These are phyloP conservation scores for Neurospora sp. DNA, from an alignment of 495 filamentous ascomycete genomes.

Conservation along the genomic window DNA sequence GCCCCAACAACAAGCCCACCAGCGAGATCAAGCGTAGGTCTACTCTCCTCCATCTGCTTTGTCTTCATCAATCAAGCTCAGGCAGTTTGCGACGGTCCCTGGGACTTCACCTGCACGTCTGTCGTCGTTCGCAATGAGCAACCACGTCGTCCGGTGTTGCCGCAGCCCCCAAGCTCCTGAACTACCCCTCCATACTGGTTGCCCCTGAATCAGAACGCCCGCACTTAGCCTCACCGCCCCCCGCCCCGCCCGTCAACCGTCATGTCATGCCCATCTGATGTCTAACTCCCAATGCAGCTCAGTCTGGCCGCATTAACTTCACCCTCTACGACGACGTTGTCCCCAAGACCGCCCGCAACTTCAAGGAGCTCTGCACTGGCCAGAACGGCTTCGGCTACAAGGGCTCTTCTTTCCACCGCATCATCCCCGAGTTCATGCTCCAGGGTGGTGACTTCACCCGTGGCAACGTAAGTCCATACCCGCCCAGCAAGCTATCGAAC, in stretches of 20 bases:
- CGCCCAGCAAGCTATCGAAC: not conserved
- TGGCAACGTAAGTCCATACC: slow-evolving; percentile 58
- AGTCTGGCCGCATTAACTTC: slow-evolving; percentile 78
- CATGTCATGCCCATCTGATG: not conserved
- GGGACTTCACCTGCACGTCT: not conserved
- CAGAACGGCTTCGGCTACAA: slow-evolving; percentile 81
- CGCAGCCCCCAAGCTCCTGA: not conserved
- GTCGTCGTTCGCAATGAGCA: not conserved
- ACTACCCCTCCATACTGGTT: not conserved
- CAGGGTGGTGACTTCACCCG: slow-evolving; percentile 99
- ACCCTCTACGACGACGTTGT: slow-evolving; percentile 78
- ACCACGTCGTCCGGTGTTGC: not conserved
- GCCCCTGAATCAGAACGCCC: not conserved
- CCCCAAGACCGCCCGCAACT: slow-evolving; percentile 90
- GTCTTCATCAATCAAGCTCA: slow-evolving; percentile 3
- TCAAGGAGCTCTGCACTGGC: slow-evolving; percentile 86
- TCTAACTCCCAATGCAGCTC: slow-evolving; percentile 40
- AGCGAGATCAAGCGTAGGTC: slow-evolving; percentile 52
- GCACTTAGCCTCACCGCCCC: not conserved
- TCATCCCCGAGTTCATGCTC: slow-evolving; percentile 97
- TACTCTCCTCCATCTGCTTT: slow-evolving; percentile 5
- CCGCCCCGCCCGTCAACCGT: not conserved
- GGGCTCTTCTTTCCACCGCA: slow-evolving; percentile 83
- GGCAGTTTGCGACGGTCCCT: not conserved
- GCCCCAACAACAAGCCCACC: slow-evolving; percentile 45